Conservation (phyloP, 1,284 basidiomycete genomes). For the Apiotrichum porosum region DNA sequence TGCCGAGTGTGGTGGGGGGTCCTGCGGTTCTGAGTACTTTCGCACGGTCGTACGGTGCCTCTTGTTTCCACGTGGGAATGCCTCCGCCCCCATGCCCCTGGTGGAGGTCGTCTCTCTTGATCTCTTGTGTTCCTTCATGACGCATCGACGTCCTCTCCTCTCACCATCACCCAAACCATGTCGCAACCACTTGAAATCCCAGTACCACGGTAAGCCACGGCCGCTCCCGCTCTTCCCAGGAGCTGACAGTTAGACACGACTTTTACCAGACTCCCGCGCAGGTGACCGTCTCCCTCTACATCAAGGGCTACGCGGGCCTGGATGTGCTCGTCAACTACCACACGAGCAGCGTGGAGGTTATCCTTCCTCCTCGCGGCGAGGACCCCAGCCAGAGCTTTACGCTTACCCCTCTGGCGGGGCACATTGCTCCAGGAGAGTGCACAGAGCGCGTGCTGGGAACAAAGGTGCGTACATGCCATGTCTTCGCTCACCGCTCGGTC, state of each 20-base stretch:
- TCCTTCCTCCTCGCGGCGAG: constrained; percentile 56
- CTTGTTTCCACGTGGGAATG: too few relatives aligned
- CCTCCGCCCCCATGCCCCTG: too few relatives aligned
- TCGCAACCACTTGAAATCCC: too few relatives aligned
- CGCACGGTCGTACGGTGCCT: too few relatives aligned
- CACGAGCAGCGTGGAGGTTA: constrained; percentile 11
- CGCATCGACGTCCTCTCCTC: too few relatives aligned
- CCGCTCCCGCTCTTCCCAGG: not conserved
- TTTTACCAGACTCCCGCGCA: constrained; percentile 79
- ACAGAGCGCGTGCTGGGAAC: constrained; percentile 69
- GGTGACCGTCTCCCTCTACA: constrained; percentile 70
- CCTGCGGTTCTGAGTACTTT: too few relatives aligned
- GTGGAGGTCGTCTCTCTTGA: too few relatives aligned
- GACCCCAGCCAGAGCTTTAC: constrained; percentile 54
- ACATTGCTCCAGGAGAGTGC: constrained; percentile 63
- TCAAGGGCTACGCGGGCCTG: constrained; percentile 61
- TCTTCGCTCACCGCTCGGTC: too few relatives aligned
- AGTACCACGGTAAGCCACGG: not conserved
- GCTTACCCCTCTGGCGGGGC: constrained; percentile 68
- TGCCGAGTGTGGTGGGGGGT: too few relatives aligned
- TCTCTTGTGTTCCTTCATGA: too few relatives aligned
- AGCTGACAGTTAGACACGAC: too few relatives aligned
- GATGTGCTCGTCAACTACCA: constrained; percentile 57
- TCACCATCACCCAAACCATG: too few relatives aligned
- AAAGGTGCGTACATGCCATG: constrained; percentile 63